Percentiles rank a stretch among this genome's conserved stretches.
Conservation (phyloP, 2,329 filamentous ascomycete species). For the Fusarium buxicola region DNA sequence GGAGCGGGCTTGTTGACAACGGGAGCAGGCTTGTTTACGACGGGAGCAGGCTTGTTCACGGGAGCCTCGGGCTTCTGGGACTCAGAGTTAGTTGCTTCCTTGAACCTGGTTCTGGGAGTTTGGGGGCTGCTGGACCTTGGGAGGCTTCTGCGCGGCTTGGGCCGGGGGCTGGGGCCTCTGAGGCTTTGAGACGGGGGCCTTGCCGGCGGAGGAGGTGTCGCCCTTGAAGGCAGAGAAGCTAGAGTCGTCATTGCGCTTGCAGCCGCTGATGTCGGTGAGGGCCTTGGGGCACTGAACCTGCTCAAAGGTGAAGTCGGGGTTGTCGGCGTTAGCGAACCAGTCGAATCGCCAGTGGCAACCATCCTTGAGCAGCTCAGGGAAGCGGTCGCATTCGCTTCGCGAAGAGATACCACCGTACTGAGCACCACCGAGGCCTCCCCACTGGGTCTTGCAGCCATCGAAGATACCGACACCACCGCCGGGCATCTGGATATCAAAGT, state of each 20-base stretch:
- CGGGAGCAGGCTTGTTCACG: slow-evolving; percentile 16
- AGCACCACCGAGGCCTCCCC: slow-evolving; percentile 60
- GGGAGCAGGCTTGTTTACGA: slow-evolving; percentile 16
- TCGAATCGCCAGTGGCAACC: slow-evolving; percentile 74
- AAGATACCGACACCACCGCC: slow-evolving; percentile 67
- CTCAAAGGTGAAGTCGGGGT: slow-evolving; percentile 65
- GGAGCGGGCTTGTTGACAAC: slow-evolving; percentile 12
- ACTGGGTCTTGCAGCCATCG: slow-evolving; percentile 64
- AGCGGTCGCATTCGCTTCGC: slow-evolving; percentile 62
- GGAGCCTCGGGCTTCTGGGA: slow-evolving; percentile 10
- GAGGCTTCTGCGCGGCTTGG: slow-evolving; percentile 24
- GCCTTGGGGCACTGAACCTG: slow-evolving; percentile 66
- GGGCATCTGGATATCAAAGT: slow-evolving; percentile 69
- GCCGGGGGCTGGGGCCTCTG: slow-evolving; percentile 21
- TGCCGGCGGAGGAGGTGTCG: slow-evolving; percentile 19
- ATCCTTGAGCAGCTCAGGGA: slow-evolving; percentile 64
- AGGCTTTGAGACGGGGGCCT: slow-evolving; percentile 11
- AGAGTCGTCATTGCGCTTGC: slow-evolving; percentile 48
- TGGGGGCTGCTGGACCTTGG: slow-evolving; percentile 16
- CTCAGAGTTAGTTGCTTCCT: slow-evolving; percentile 2
- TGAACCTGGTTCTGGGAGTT: slow-evolving; percentile 6
- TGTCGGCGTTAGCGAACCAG: slow-evolving; percentile 71
- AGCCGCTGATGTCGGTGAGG: slow-evolving; percentile 56
- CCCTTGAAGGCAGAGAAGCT: slow-evolving; percentile 44
- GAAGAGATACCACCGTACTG: slow-evolving; percentile 68